Base-by-base conservation (phyloP, 2,329 filamentous ascomycete species). In the Hypoxylon sp. region DNA sequence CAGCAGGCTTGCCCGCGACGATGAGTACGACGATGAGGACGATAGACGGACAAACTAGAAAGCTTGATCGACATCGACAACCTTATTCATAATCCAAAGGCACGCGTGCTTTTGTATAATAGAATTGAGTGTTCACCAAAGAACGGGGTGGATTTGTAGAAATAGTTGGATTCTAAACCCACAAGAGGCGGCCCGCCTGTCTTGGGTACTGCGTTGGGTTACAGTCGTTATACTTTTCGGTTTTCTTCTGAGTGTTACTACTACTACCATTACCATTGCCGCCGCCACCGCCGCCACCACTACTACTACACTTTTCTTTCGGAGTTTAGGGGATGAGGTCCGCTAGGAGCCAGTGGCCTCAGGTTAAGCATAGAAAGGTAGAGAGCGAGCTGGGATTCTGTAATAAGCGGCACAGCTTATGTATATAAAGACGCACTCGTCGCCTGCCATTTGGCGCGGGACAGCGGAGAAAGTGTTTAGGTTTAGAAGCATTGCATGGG, bases 1-100 rank as follows among this genome's bases (percentile, higher is more conserved):
- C 40, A 17, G 61, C 6, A 70, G 56, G 48, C 58, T 37, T 33
- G 11, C 22, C 37, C 53, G 69, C 61, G 73, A 72, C 30, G 74
- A 73, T 37, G 72, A 71, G 53, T 37, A 61, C 55, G 57, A 72
- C 14, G 56, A 69, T 7, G 66, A 64, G 25, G 66, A 48, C 6
- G 61, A 64, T 35, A 64, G 37, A 30, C 50, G 66, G 22, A 64
- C 25, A 33, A 33, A 20, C 46, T 64, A 59, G 40, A 37, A 11
- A n/a, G 31, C n/a, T 62, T 20, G n/a, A 35, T 44, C 11, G 44
- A 51, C 27, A 49, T 44, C 31, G 40, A 67, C 37, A 25, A 60
- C 22, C 17, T 66, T 44, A 60, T 62, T 40, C 27, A 58, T 44
- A 42, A 55, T 63, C 25, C 62, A 22, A 42, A 59, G 53, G 44